These are phyloP conservation scores for Penicillium sp. DNA, from an alignment of 2,329 filamentous ascomycete genomes.

Conservation along the genomic window DNA sequence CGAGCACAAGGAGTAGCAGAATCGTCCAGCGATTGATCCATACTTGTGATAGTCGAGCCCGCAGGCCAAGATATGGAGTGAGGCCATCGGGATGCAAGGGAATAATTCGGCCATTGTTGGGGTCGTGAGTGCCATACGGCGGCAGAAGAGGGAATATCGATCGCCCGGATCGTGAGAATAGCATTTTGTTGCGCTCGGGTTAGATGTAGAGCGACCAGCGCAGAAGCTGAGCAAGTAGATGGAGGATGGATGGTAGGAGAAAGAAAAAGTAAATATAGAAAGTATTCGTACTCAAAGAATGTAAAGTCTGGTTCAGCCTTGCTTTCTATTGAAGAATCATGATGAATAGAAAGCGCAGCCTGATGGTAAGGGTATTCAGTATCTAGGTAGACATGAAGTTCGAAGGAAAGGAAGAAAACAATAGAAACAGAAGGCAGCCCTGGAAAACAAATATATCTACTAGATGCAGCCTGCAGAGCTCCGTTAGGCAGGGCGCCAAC, in stretches of 20 bases:
- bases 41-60: constrained; percentile 83
- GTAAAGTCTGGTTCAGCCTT: background rate
- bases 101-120: constrained; percentile 53
- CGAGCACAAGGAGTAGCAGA: constrained; percentile 76
- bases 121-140: constrained; percentile 39
- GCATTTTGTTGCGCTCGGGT: constrained; percentile 20
- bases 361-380: background rate
- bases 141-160: constrained; percentile 38
- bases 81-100: constrained; percentile 61
- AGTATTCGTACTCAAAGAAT: background rate
- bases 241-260: background rate
- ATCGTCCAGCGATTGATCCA: constrained; percentile 99
- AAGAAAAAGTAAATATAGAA: background rate
- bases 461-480: background rate
- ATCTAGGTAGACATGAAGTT: background rate
- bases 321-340: constrained; percentile 1
- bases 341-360: background rate
- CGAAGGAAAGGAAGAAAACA: background rate
- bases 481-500: constrained; percentile 13
- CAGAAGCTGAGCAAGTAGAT: background rate
- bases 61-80: constrained; percentile 88
- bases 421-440: constrained; percentile 1
- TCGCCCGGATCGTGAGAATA: constrained; percentile 30
- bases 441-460: constrained; percentile 9
- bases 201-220: constrained; percentile 1